Conservation (phyloP, 1,284 basidiomycete species). For the Anthracocystis panici-leucophaei region DNA sequence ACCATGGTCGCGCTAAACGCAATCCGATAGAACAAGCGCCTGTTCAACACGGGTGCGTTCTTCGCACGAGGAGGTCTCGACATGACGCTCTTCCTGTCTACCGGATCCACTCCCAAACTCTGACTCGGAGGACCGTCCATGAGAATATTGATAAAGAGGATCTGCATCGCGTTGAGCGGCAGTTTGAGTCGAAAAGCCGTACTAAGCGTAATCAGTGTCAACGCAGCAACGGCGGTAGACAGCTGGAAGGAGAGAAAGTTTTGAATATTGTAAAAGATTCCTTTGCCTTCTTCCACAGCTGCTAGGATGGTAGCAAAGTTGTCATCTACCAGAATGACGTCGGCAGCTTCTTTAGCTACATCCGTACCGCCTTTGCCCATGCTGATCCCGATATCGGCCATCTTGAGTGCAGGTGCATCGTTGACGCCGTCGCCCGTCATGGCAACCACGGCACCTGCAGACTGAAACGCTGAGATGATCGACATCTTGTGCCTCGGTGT, state of each 20-base stretch:
- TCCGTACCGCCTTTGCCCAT: conserved; percentile 98
- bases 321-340: conserved; percentile 96
- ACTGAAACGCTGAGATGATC: conserved; percentile 92
- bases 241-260: conserved; percentile 98
- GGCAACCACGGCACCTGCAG: conserved; percentile 87
- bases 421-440: conserved; percentile 99
- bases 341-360: conserved; percentile 97
- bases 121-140: conserved; percentile 99
- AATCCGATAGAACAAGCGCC: conserved; percentile 80
- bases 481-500: conserved; percentile 97
- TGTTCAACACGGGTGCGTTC: conserved; percentile 86
- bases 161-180: conserved; percentile 98
- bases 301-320: conserved; percentile 94
- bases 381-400: conserved; percentile 96
- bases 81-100: conserved; percentile 87
- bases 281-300: conserved; percentile 95
- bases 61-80: conserved; percentile 84
- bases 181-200: conserved; percentile 89
- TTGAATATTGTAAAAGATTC: conserved; percentile 98
- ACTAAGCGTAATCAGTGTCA: conserved; percentile 92
- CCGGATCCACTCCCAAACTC: conserved; percentile 94
- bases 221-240: conserved; percentile 92
- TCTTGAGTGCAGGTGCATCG: conserved; percentile 94
- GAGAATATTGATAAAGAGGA: conserved; percentile 97
- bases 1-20: conserved; percentile 91